Conservation (phyloP, 768 basidiomycete genomes). For the Tremella fuciformis region DNA sequence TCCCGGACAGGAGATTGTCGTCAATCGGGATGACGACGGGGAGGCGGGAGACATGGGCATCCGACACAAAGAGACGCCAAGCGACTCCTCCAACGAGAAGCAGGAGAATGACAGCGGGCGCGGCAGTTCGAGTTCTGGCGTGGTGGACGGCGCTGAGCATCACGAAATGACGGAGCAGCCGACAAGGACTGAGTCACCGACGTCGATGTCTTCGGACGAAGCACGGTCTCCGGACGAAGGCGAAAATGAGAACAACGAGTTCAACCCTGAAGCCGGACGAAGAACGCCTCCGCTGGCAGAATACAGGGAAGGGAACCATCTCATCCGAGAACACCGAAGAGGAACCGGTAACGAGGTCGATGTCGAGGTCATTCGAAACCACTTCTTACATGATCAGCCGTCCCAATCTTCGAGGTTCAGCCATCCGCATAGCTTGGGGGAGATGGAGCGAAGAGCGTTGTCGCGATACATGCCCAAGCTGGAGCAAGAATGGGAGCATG, state of each 20-base stretch:
- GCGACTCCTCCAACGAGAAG: conserved; percentile 14
- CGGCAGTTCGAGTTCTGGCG: conserved; percentile 41
- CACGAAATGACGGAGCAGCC: conserved; percentile 21
- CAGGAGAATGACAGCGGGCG: conserved; percentile 11
- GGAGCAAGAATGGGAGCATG: conserved; percentile 9
- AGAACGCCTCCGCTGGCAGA: conserved; percentile 54
- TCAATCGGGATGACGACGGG: conserved; percentile 69
- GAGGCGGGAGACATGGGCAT: conserved; percentile 59
- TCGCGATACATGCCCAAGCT: conserved; percentile 31
- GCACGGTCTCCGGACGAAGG: conserved; percentile 17
- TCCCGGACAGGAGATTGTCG: conserved; percentile 72
- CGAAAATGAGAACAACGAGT: conserved; percentile 28
- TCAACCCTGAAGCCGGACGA: conserved; percentile 22
- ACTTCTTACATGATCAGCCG: conserved; percentile 38
- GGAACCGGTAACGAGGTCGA: conserved; percentile 68
- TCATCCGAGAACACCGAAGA: conserved; percentile 62
- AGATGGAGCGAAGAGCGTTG: conserved; percentile 36
- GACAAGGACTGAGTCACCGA: conserved; percentile 8
- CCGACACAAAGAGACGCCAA: conserved; percentile 18
- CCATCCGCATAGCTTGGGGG: conserved; percentile 40
- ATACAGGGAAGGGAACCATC: conserved; percentile 70
- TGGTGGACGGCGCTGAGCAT: conserved; percentile 13
- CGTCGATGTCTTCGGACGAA: background rate
- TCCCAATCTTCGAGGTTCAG: conserved; percentile 32
- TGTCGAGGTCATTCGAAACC: conserved; percentile 62